Percentiles rank a stretch among this genome's conserved stretches.
phyloP scores from a whole-genome alignment of 768 basidiomycete species.

The Tulasnella sp. region DNA sequence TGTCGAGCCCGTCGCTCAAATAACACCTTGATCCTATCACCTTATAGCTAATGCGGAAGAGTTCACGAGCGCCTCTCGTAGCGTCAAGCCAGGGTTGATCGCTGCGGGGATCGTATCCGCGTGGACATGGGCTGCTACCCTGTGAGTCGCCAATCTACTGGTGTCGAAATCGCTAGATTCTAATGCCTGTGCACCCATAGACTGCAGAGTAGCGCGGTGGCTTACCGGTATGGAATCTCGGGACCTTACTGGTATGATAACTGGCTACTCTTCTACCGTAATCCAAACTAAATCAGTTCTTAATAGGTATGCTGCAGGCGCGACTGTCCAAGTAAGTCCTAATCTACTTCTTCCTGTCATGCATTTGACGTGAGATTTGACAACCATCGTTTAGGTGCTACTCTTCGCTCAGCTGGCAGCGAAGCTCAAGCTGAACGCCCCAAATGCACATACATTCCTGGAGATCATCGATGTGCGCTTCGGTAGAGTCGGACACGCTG shows the following conservation, averaged over 20 bases:
- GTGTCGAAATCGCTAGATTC: neutral
- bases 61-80: slow-evolving; percentile 70
- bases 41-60: slow-evolving; percentile 30
- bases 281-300: neutral
- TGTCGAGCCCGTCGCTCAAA: slow-evolving; percentile 47
- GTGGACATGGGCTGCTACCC: slow-evolving; percentile 70
- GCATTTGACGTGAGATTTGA: neutral
- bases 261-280: neutral
- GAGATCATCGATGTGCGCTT: slow-evolving; percentile 76
- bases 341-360: neutral
- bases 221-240: slow-evolving; percentile 75
- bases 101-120: slow-evolving; percentile 88
- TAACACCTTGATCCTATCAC: neutral
- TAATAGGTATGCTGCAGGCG: slow-evolving; percentile 77
- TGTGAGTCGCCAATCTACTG: slow-evolving; percentile 38
- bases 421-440: slow-evolving; percentile 86
- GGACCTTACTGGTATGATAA: slow-evolving; percentile 20
- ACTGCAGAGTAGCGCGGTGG: slow-evolving; percentile 75
- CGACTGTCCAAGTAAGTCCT: slow-evolving; percentile 48
- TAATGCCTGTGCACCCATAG: slow-evolving; percentile 28
- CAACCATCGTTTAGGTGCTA: slow-evolving; percentile 40
- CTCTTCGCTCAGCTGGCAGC: slow-evolving; percentile 89
- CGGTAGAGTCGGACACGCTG: slow-evolving; percentile 66
- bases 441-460: slow-evolving; percentile 78
- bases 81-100: slow-evolving; percentile 84